A percentile compares a stretch with the other conserved stretches of the same genome.
Evolutionary conservation across 192 early-diverging fungal species (phyloP).

Genomic region (Coemansia sp.): DNA sequence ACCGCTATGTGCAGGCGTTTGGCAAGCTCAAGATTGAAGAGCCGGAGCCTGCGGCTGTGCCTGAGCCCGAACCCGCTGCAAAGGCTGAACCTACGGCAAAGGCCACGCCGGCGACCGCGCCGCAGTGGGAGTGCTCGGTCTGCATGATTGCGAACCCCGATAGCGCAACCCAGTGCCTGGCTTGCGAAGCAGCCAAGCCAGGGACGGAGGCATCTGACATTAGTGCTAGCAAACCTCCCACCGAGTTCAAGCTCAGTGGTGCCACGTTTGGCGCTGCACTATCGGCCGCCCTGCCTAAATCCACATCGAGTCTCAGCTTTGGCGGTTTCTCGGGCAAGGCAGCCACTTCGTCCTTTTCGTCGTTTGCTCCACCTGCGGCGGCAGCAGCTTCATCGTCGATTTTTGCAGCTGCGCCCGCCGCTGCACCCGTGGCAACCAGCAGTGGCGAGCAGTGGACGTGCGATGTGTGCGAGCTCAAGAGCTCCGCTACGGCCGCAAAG

Average conservation of each 20-base stretch:
- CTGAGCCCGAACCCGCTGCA: not conserved
- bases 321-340: not conserved
- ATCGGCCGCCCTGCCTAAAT: not conserved
- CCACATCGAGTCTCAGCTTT: not conserved
- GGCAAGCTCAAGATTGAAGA: slow-evolving; percentile 34
- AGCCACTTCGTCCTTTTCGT: not conserved
- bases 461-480: slow-evolving; percentile 26
- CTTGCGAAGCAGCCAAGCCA: slow-evolving; percentile 33
- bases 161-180: slow-evolving; percentile 6
- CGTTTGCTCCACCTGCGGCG: slow-evolving; percentile 20
- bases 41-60: slow-evolving; percentile 3
- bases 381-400: no score
- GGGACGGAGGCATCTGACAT: not conserved
- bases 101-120: no score
- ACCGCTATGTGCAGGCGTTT: slow-evolving; percentile 41
- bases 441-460: slow-evolving; percentile 27
- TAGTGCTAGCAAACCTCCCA: not conserved
- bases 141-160: slow-evolving; percentile 20
- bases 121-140: slow-evolving; percentile 22
- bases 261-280: slow-evolving; percentile 13
- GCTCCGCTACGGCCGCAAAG: not conserved
- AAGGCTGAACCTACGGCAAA: not conserved
- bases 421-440: not conserved
- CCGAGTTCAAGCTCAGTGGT: slow-evolving; percentile 20
- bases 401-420: no score